Conservation (phyloP, 1,139 yeast species). For the Candida dubliniensis region DNA sequence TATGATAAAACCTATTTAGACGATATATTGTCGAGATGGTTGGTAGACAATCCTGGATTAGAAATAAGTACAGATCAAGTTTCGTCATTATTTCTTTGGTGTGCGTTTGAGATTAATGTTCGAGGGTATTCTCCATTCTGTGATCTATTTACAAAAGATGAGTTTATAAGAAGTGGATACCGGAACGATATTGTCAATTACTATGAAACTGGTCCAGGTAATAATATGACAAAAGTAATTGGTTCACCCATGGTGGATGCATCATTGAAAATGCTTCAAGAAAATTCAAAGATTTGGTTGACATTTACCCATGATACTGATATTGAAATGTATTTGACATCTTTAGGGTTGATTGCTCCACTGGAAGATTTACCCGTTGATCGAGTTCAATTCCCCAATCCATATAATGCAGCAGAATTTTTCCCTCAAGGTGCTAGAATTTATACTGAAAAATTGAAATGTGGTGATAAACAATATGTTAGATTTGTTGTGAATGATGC, state of each 20-base stretch:
- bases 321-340: conserved; percentile 46
- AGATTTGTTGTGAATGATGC: conserved; percentile 57
- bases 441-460: conserved; percentile 43
- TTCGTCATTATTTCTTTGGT: conserved; percentile 39
- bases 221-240: conserved; percentile 39
- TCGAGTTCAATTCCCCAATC: conserved; percentile 33
- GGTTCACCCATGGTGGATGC: conserved; percentile 55
- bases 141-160: conserved; percentile 49
- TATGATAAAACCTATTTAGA: conserved; percentile 27
- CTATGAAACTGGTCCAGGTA: conserved; percentile 53
- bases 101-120: conserved; percentile 58
- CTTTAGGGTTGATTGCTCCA: conserved; percentile 48
- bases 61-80: conserved; percentile 45
- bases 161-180: conserved; percentile 38
- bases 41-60: conserved; percentile 28
- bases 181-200: conserved; percentile 44
- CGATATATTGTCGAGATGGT: conserved; percentile 39
- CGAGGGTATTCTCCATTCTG: conserved; percentile 50
- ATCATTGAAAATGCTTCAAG: conserved; percentile 38
- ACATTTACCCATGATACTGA: conserved; percentile 61
- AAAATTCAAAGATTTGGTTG: conserved; percentile 38
- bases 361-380: conserved; percentile 19
- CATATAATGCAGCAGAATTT: conserved; percentile 44
- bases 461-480: conserved; percentile 36
- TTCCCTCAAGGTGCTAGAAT: conserved; percentile 57